Evolutionary conservation across 2,329 filamentous ascomycete species (phyloP).

Genomic region (Grosmannia serpens): DNA sequence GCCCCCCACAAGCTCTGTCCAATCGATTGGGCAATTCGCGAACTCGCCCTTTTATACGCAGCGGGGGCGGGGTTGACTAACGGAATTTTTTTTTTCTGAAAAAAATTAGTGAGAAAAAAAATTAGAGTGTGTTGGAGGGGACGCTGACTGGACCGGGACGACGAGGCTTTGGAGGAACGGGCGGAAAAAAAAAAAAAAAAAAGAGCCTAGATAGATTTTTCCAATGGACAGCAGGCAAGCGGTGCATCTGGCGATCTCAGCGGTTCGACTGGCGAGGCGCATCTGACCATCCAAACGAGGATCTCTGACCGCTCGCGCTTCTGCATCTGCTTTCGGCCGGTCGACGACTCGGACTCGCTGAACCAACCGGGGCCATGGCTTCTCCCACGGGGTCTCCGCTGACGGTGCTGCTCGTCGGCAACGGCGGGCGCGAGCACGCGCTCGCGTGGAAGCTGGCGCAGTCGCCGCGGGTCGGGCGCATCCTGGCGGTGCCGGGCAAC

Average conservation of each 20-base stretch:
- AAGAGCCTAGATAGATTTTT: not conserved
- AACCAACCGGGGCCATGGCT: too few relatives aligned
- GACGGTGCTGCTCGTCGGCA: slow-evolving; percentile 70
- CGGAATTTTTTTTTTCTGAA: not conserved
- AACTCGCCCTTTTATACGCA: not conserved
- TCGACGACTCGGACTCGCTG: too few relatives aligned
- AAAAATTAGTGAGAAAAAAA: not conserved
- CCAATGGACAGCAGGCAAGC: not conserved
- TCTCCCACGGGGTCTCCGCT: slow-evolving; percentile 1
- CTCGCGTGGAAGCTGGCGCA: slow-evolving; percentile 89
- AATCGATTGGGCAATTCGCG: not conserved
- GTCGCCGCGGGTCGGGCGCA: slow-evolving; percentile 65
- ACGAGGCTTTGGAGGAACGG: not conserved
- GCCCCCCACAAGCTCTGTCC: not conserved
- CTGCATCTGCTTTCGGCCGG: too few relatives aligned
- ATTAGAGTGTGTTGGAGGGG: not conserved
- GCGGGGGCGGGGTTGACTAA: not conserved
- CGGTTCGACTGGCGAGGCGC: not conserved
- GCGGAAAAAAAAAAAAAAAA: slow-evolving; percentile 1
- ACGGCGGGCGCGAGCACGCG: slow-evolving; percentile 88
- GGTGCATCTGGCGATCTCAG: not conserved
- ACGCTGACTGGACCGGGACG: not conserved
- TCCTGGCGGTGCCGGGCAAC: slow-evolving; percentile 66
- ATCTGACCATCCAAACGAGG: not conserved
- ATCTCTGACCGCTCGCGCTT: too few relatives aligned